Evolutionary conservation across 2,329 filamentous ascomycete species (phyloP).

Genomic region (Aspergillus sp.): DNA sequence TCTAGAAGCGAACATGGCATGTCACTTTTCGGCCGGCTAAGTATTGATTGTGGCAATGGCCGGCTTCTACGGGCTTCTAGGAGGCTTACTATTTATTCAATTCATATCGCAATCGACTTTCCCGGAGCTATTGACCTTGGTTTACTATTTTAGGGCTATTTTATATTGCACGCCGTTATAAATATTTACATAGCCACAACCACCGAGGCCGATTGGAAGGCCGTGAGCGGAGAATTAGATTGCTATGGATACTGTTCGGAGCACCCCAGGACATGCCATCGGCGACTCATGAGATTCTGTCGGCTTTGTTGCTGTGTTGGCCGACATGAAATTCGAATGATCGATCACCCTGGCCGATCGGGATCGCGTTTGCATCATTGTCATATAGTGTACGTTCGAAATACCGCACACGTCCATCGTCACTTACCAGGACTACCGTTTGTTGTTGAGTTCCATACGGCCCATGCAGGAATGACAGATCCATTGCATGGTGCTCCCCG

Average conservation of each 20-base stretch:
- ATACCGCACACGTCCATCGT: conserved; percentile 59
- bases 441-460: conserved; percentile 68
- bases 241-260: background rate
- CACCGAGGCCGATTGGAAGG: background rate
- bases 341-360: conserved; percentile 50
- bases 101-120: background rate
- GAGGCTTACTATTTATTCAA: background rate
- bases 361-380: conserved; percentile 51
- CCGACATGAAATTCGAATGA: conserved; percentile 37
- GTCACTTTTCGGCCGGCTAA: conserved; percentile 1
- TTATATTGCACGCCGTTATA: background rate
- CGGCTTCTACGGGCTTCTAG: background rate
- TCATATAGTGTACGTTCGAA: conserved; percentile 65
- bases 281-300: background rate
- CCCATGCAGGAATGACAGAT: conserved; percentile 45
- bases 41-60: background rate
- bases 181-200: conserved; percentile 7
- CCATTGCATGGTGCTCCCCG: conserved; percentile 26
- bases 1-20: background rate
- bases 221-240: background rate
- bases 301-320: background rate
- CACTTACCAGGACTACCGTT: conserved; percentile 60
- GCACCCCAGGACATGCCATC: background rate
- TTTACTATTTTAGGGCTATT: conserved; percentile 7
- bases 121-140: background rate